Evolutionary conservation across 176 grass and related monocot genomes (phyloP).

Genomic region (Neostapfia colusana): DNA sequence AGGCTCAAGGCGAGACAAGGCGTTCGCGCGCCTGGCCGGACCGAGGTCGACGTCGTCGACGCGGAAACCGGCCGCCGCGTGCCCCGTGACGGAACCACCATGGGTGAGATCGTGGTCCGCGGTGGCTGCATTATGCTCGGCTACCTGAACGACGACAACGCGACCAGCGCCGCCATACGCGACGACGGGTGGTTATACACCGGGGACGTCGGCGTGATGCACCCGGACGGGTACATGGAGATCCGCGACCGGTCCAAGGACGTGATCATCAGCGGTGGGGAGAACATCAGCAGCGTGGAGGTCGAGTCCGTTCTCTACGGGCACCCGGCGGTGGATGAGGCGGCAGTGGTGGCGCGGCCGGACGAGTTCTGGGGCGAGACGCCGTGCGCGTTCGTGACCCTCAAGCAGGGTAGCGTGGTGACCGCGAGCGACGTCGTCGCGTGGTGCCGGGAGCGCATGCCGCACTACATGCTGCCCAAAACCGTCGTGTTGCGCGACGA

Average conservation of each 20-base stretch:
- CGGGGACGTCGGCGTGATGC: slow-evolving; percentile 75
- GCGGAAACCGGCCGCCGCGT: too few relatives aligned
- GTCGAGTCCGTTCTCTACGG: slow-evolving; percentile 73
- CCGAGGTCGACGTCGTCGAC: too few relatives aligned
- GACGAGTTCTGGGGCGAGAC: slow-evolving; percentile 93
- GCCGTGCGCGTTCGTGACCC: slow-evolving; percentile 75
- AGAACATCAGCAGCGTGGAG: slow-evolving; percentile 96
- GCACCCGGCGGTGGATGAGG: slow-evolving; percentile 69
- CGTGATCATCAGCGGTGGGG: slow-evolving; percentile 88
- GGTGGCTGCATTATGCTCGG: too few relatives aligned
- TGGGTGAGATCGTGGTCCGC: too few relatives aligned
- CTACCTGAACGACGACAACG: too few relatives aligned
- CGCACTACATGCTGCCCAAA: slow-evolving; percentile 77
- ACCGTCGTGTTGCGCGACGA: slow-evolving; percentile 55
- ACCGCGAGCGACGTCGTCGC: too few relatives aligned
- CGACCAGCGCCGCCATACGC: neutral
- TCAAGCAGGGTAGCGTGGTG: slow-evolving; percentile 34
- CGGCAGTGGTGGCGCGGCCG: slow-evolving; percentile 67
- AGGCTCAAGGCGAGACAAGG: too few relatives aligned
- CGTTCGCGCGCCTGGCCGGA: too few relatives aligned
- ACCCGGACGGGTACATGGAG: slow-evolving; percentile 75
- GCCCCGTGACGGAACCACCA: too few relatives aligned
- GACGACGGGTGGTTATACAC: slow-evolving; percentile 79
- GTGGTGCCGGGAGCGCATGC: slow-evolving; percentile 72
- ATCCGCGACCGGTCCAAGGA: slow-evolving; percentile 88